Evolutionary conservation across 139 green algal genomes (phyloP), one percentile per base, ranked within the genome.

Genomic region (Ulvella scutata): DNA sequence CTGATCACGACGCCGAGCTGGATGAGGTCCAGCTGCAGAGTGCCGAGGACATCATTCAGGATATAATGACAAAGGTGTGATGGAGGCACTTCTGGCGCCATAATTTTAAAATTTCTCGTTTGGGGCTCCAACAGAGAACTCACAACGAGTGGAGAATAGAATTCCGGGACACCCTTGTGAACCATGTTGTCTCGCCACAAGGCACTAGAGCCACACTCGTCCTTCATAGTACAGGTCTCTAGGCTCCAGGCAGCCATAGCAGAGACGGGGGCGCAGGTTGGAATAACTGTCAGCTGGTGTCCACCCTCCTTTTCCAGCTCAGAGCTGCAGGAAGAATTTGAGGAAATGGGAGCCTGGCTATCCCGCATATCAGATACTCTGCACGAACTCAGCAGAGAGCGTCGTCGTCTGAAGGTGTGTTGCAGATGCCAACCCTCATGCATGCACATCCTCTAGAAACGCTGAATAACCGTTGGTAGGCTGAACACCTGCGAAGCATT

Each of bases 31-130:
- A 67, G 51, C 9, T 6, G 7, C 51, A 67, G 17, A 23, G 7
- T 31, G 17, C 10, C 7, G 51, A 67, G 7, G 51, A 67, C 7
- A 67, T 67, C 4, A 26, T 6, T 26, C 51, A 67, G 51, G 51
- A 67, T 26, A 67, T 67, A n/a, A 67, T 67, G 51, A 23, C 51
- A n/a, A 67, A 67, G 51, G 51, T 67, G 51, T n/a, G n/a, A n/a
- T n/a, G n/a, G n/a, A n/a, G n/a, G n/a, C n/a, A n/a, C n/a, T n/a
- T n/a, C n/a, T n/a, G n/a, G n/a, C n/a, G n/a, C n/a, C n/a, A n/a
- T n/a, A n/a, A n/a, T n/a, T n/a, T n/a, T n/a, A n/a, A n/a, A n/a
- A n/a, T n/a, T n/a, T n/a, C n/a, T n/a, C n/a, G n/a, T n/a, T n/a
- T n/a, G n/a, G n/a, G n/a, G n/a, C n/a, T n/a, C n/a, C n/a, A n/a